A percentile compares a stretch with the other conserved stretches of the same genome.
phyloP scores from a whole-genome alignment of 1,284 basidiomycete genomes.

The Sporisorium exsertum region DNA sequence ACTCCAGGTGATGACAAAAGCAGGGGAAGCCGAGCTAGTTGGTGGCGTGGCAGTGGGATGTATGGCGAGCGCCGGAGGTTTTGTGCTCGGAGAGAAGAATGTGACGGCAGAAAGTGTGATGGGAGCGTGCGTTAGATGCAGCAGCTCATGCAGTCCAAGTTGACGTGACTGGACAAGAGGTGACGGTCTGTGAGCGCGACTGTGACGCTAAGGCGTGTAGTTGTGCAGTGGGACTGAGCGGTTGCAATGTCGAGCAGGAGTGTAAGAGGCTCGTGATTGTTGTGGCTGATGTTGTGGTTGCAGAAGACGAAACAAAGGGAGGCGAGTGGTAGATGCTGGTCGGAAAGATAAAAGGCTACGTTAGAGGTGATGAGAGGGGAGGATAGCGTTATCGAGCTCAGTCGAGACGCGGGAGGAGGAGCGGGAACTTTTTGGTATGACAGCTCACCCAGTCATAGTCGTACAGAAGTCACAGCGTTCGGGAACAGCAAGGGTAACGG shows the following conservation, averaged over 20 bases:
- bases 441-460: conserved; percentile 2
- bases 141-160: conserved; percentile 18
- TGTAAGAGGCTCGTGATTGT: conserved; percentile 3
- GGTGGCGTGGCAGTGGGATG: conserved; percentile 26
- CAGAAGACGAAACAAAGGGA: conserved; percentile 4
- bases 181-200: conserved; percentile 8
- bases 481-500: background rate
- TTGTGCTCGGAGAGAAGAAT: background rate
- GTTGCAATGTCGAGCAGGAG: conserved; percentile 3
- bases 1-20: conserved; percentile 28
- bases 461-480: background rate
- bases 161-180: conserved; percentile 19
- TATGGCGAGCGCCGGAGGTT: conserved; percentile 35
- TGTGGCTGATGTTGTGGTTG: conserved; percentile 4
- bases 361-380: conserved; percentile 7
- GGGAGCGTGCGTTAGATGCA: conserved; percentile 21
- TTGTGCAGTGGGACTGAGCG: background rate
- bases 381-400: conserved; percentile 30
- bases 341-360: background rate
- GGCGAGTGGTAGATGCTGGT: background rate
- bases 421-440: conserved; percentile 3
- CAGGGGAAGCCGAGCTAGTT: background rate
- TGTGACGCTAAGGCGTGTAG: background rate
- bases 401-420: background rate
- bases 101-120: conserved; percentile 31